Percentiles rank a stretch among this genome's conserved stretches.
phyloP scores from a whole-genome alignment of 331 rosid genomes.

The Quercus lobata region DNA sequence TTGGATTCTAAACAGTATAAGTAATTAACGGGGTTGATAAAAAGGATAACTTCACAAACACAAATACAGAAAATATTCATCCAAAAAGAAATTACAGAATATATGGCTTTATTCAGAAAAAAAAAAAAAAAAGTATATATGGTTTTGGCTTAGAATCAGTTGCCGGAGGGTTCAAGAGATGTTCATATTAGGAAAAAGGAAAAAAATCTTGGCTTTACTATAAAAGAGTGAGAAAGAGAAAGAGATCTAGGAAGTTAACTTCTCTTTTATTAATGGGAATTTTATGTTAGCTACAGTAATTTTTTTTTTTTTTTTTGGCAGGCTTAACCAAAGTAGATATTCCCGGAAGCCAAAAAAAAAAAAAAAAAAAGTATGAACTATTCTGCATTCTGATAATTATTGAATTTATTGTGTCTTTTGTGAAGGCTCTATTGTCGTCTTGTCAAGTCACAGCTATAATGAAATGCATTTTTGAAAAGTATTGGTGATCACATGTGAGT shows the following conservation, averaged over 20 bases:
- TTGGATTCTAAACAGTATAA: too few relatives aligned
- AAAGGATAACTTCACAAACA: too few relatives aligned
- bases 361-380: not conserved
- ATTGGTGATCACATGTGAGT: slow-evolving; percentile 40
- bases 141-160: too few relatives aligned
- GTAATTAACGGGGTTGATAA: too few relatives aligned
- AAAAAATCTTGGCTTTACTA: too few relatives aligned
- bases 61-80: too few relatives aligned
- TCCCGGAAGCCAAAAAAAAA: not conserved
- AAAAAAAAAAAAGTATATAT: too few relatives aligned
- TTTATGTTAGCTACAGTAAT: not conserved
- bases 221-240: not conserved
- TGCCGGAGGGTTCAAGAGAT: too few relatives aligned
- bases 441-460: slow-evolving; percentile 47
- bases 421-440: slow-evolving; percentile 43
- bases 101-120: too few relatives aligned
- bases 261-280: not conserved
- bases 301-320: not conserved
- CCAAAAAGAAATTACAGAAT: too few relatives aligned
- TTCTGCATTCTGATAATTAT: not conserved
- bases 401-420: slow-evolving; percentile 25
- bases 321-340: not conserved
- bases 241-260: not conserved
- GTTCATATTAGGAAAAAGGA: too few relatives aligned
- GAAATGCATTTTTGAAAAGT: slow-evolving; percentile 33